Percentiles rank a stretch among this genome's conserved stretches.
These are phyloP conservation scores for Psilocybe subaeruginosa DNA, from an alignment of 768 basidiomycete species.

Conservation along the genomic window DNA sequence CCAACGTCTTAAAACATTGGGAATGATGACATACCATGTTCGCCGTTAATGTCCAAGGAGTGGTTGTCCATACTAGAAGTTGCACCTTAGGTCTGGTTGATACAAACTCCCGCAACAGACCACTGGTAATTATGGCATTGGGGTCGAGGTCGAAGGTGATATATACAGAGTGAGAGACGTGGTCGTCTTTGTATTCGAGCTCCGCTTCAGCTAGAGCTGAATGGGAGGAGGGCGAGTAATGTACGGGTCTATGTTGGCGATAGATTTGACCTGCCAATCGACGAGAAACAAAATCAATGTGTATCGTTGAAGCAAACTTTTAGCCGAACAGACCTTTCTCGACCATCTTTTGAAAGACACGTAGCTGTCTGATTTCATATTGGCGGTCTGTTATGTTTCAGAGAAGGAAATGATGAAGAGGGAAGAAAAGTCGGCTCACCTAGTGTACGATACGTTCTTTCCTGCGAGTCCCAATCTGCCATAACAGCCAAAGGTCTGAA, in stretches of 20 bases:
- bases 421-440: constrained; percentile 46
- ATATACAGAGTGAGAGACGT: constrained; percentile 86
- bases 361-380: constrained; percentile 88
- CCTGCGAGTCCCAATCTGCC: constrained; percentile 79
- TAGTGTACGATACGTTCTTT: constrained; percentile 81
- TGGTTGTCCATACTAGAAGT: constrained; percentile 94
- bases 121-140: constrained; percentile 19
- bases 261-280: constrained; percentile 74
- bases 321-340: constrained; percentile 57
- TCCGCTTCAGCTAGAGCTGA: constrained; percentile 97
- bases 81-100: constrained; percentile 38
- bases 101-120: constrained; percentile 34
- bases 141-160: constrained; percentile 72
- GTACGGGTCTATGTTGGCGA: constrained; percentile 85
- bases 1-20: neutral
- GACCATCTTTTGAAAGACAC: constrained; percentile 87
- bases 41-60: constrained; percentile 94
- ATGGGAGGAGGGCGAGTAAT: constrained; percentile 93
- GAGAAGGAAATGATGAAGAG: neutral
- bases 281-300: too few relatives aligned
- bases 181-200: constrained; percentile 86
- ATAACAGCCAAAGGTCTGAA: constrained; percentile 86
- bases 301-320: too few relatives aligned
- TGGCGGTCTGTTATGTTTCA: constrained; percentile 59
- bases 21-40: constrained; percentile 72